Conservation (phyloP, 1,284 basidiomycete species). For the Trichosporon asahii region DNA sequence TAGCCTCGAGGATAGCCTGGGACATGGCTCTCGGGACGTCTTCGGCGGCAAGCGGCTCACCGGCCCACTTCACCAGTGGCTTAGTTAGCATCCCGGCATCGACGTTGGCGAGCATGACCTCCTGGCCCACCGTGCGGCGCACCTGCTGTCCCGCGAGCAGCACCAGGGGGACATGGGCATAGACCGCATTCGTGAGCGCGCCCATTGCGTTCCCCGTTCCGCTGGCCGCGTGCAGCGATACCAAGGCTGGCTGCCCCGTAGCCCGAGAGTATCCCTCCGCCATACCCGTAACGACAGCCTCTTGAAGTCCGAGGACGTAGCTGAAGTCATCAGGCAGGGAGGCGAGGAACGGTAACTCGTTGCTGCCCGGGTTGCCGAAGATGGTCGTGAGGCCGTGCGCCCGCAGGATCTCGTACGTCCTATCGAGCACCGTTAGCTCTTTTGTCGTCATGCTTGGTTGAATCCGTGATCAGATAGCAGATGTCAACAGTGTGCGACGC, state of each 20-base stretch:
- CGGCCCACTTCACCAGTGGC: constrained; percentile 15
- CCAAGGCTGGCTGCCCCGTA: constrained; percentile 8
- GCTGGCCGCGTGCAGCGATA: constrained; percentile 18
- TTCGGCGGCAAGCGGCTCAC: constrained; percentile 15
- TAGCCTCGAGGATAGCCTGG: constrained; percentile 17
- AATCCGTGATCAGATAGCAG: background rate
- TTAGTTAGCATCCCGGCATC: constrained; percentile 13
- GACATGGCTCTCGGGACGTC: constrained; percentile 18
- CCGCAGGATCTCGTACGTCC: constrained; percentile 10
- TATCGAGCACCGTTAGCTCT: background rate
- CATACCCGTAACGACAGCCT: constrained; percentile 17
- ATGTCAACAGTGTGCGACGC: background rate
- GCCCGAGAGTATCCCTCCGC: constrained; percentile 20
- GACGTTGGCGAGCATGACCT: constrained; percentile 22
- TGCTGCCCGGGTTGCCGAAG: constrained; percentile 23
- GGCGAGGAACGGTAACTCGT: constrained; percentile 24
- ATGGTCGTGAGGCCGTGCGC: constrained; percentile 18
- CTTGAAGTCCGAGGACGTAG: constrained; percentile 23
- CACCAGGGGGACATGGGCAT: constrained; percentile 20
- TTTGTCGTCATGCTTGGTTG: background rate
- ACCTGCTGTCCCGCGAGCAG: constrained; percentile 23
- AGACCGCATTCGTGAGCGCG: constrained; percentile 18
- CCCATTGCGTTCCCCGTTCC: constrained; percentile 23
- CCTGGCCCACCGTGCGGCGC: constrained; percentile 19
- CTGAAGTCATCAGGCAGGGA: constrained; percentile 16